Percentiles rank a stretch among this genome's conserved stretches.
Conservation (phyloP, 2,329 filamentous ascomycete genomes). For the Epichloe baconii region DNA sequence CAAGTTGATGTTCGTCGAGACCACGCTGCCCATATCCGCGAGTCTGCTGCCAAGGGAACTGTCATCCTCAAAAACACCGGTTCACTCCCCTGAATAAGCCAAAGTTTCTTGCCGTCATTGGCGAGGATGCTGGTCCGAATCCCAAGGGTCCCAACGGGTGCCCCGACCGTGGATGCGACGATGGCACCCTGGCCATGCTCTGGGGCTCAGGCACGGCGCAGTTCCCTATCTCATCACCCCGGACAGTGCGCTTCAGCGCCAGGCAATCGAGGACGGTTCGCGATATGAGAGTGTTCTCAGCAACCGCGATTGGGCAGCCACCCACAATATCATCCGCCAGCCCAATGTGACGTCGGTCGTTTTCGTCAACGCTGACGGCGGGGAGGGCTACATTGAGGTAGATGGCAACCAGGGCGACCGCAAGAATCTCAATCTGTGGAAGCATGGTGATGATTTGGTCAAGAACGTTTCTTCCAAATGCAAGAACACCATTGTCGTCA, state of each 20-base stretch:
- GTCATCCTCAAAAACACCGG: conserved; percentile 82
- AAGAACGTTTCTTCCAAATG: conserved; percentile 64
- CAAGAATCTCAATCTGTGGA: conserved; percentile 86
- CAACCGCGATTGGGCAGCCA: conserved; percentile 47
- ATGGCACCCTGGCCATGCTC: conserved; percentile 56
- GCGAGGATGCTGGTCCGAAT: conserved; percentile 70
- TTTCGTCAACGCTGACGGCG: conserved; percentile 77
- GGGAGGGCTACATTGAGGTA: conserved; percentile 75
- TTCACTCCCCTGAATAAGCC: conserved; percentile 68
- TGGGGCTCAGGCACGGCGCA: conserved; percentile 68
- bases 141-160: conserved; percentile 69
- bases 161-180: conserved; percentile 47
- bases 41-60: conserved; percentile 65
- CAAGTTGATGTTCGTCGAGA: conserved; percentile 74
- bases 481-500: conserved; percentile 83
- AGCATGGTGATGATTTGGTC: conserved; percentile 67
- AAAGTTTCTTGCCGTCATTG: conserved; percentile 63
- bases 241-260: conserved; percentile 52
- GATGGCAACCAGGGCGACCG: conserved; percentile 81
- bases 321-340: conserved; percentile 45
- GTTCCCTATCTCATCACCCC: conserved; percentile 65
- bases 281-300: conserved; percentile 54
- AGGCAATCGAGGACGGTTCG: conserved; percentile 45
- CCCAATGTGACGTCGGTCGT: conserved; percentile 63
- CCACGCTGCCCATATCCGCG: conserved; percentile 60